Base-by-base conservation (phyloP, 2,329 filamentous ascomycete genomes). In the Colletotrichum aenigma region DNA sequence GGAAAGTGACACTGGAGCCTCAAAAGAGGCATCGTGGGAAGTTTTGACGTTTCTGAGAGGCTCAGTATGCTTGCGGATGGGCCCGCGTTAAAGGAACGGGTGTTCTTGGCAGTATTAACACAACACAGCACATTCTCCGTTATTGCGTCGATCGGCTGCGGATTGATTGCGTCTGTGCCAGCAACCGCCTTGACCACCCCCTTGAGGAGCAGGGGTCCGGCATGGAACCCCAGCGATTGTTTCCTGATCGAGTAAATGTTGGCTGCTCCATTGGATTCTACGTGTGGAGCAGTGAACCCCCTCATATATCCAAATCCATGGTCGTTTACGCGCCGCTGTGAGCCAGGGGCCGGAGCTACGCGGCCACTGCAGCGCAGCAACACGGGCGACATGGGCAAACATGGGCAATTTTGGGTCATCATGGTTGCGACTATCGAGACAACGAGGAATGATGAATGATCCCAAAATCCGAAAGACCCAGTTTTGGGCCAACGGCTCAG, bases 111-210 rank as follows among this genome's bases (percentile, higher is more conserved):
- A 71, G 67, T 60, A 70, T 74, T 30, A 66, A 74, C 52, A 64
- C 48, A 52, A 74, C 67, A 71, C 67, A 74, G 43, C 13, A 65
- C 34, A n/a, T 66, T 28, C 71, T 66, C 71, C 71, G 26, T 74
- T 70, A 34, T 71, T 66, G 66, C 71, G 66, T 66, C 32, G 60
- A 66, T 74, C 71, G 60, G 71, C 71, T 52, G 62, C 69, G 34
- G 15, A 48, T 74, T 71, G 55, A 74, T 71, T 74, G 66, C 28
- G 60, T 66, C 60, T 66, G 71, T 71, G 71, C 71, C 66, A 61
- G 48, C n/a, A 71, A 66, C 48, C 52, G 48, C 67, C 64, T 24
- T 36, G 65, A 28, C 36, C 28, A 68, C 21, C 13, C 67, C 48
- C 61, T 36, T 36, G 52, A 12, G 13, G 6, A 15, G 24, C 67